Percentiles rank a stretch among this genome's conserved stretches.
Evolutionary conservation across 1,284 basidiomycete species (phyloP).

Genomic region (Irpex sp.): DNA sequence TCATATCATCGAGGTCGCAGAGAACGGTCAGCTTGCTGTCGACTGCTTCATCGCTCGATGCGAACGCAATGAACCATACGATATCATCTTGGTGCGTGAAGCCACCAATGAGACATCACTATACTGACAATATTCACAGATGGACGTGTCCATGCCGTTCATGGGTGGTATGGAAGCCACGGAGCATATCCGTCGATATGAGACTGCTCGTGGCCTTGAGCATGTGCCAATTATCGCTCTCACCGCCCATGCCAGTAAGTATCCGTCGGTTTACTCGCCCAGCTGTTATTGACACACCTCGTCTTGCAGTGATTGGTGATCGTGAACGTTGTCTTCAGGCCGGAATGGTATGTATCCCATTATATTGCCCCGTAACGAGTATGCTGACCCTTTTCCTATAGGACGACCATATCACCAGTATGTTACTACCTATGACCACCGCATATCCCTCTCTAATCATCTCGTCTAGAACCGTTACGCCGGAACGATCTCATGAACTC

Average conservation of each 20-base stretch:
- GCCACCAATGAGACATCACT: not conserved
- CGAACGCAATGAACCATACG: slow-evolving; percentile 71
- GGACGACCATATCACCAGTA: slow-evolving; percentile 72
- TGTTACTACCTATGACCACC: not conserved
- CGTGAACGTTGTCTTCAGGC: slow-evolving; percentile 90
- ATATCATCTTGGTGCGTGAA: slow-evolving; percentile 77
- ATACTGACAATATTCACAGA: slow-evolving; percentile 42
- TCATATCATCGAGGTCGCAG: slow-evolving; percentile 94
- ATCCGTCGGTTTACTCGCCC: not conserved
- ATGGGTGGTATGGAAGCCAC: slow-evolving; percentile 95
- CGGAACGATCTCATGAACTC: slow-evolving; percentile 73
- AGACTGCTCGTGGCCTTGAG: slow-evolving; percentile 68
- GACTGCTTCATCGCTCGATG: slow-evolving; percentile 83
- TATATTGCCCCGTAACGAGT: not conserved
- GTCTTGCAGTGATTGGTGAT: slow-evolving; percentile 85
- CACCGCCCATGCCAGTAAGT: slow-evolving; percentile 86
- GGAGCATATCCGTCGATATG: slow-evolving; percentile 77
- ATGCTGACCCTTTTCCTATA: slow-evolving; percentile 1
- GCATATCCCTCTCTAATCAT: slow-evolving; percentile 14
- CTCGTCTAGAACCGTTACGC: slow-evolving; percentile 60
- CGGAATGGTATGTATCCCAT: slow-evolving; percentile 61
- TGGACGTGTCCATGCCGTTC: slow-evolving; percentile 98
- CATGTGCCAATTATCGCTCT: slow-evolving; percentile 94
- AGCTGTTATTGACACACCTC: not conserved
- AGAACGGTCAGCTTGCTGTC: slow-evolving; percentile 92